A percentile compares a stretch with the other conserved stretches of the same genome.
These are phyloP conservation scores for Endoconidiophora laricicola DNA, from an alignment of 2,329 filamentous ascomycete genomes.

Conservation along the genomic window DNA sequence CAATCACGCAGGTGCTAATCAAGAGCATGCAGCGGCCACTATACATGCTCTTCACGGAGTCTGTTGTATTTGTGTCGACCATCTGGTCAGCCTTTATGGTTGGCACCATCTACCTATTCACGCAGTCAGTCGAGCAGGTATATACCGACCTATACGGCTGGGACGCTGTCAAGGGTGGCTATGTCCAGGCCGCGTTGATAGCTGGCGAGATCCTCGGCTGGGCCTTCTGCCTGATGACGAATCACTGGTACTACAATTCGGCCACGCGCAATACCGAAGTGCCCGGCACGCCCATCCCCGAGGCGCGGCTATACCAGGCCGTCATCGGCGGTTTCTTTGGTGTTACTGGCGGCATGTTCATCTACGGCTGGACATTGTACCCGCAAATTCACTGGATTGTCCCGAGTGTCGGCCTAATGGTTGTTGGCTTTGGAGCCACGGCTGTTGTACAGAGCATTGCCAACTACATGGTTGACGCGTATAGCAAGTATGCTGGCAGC, in stretches of 20 bases:
- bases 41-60: conserved; percentile 23
- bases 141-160: conserved; percentile 15
- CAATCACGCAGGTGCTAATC: conserved; percentile 2
- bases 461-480: conserved; percentile 33
- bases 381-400: conserved; percentile 28
- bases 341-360: conserved; percentile 28
- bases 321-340: conserved; percentile 11
- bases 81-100: conserved; percentile 24
- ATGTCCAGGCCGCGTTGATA: conserved; percentile 9
- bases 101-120: conserved; percentile 17
- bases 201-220: conserved; percentile 13
- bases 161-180: conserved; percentile 12
- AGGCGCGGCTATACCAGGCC: conserved; percentile 11
- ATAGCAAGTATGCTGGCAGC: conserved; percentile 31
- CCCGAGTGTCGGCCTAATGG: conserved; percentile 27
- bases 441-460: conserved; percentile 28
- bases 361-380: conserved; percentile 32
- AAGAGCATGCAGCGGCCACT: conserved; percentile 11
- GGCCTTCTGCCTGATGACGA: conserved; percentile 14
- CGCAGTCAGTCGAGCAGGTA: conserved; percentile 16
- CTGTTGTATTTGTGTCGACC: conserved; percentile 29
- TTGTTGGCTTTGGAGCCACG: conserved; percentile 33
- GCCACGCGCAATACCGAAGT: conserved; percentile 21
- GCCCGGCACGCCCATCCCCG: conserved; percentile 19
- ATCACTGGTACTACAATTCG: conserved; percentile 25